Base-by-base conservation (phyloP, 2,329 filamentous ascomycete genomes). In the Neonectria punicea region DNA sequence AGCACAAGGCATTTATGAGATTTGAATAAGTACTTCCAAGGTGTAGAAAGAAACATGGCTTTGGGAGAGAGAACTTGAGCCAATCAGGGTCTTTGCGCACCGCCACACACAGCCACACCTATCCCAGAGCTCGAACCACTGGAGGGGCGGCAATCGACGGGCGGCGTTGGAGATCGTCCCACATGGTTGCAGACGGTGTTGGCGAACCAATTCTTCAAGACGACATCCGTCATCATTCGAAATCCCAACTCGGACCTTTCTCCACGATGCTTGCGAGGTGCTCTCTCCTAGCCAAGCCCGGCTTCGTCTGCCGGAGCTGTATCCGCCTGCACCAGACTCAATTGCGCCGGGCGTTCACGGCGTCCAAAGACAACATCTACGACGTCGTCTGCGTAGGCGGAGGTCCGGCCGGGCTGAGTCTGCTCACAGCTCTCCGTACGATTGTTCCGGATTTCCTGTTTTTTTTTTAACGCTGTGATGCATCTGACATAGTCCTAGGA, bases 341-440 rank as follows among this genome's bases (percentile, higher is more conserved):
- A 64, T 67, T 75, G 28, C 77, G 77, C 63, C 76, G 84, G 63
- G 70, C 79, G 43, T 87, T 83, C 64, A 78, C 83, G 25, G 83
- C 78, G 47, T 67, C 77, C 13, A 73, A 80, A 11, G 88, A 89
- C 11, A 92, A 97, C 70, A 90, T 97, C 74, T 98, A 96, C 83
- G 94, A 97, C 86, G 92, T 97, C 34, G 93, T 97, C 67, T 96
- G 93, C 74, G 92, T 97, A 58, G 94, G 94, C 66, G 94, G 94
- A 67, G 94, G 94, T 5, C 94, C 94, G 25, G 94, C 94, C 49
- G 95, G 95, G 60, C 85, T 99, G 63, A 97, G 93, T 74, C 86
- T 97, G 34, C 82, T 94, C 61, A 88, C 92, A 65, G 91, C 92
- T 71, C 85, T 96, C 47, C 90, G 92, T 94, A 85, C 55, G 69